phyloP scores from a whole-genome alignment of 176 grass and related monocot genomes.

The Triticum timopheevii region DNA sequence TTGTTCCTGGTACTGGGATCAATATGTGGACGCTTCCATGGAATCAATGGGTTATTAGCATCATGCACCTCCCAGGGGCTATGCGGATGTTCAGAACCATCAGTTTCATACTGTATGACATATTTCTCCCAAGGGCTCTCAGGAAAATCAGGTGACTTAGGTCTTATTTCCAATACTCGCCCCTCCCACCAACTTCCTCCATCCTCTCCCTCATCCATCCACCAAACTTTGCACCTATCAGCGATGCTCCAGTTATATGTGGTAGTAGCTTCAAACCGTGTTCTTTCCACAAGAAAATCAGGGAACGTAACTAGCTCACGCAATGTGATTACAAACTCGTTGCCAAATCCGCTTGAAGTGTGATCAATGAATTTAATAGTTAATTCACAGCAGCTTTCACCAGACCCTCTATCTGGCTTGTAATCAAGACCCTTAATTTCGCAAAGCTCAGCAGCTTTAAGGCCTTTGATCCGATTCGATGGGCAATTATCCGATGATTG shows the following conservation, averaged over 20 bases:
- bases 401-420: conserved; percentile 68
- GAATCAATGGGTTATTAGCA: conserved; percentile 59
- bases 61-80: conserved; percentile 98
- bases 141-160: conserved; percentile 78
- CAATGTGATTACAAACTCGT: conserved; percentile 66
- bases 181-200: conserved; percentile 96
- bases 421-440: conserved; percentile 69
- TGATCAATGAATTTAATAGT: conserved; percentile 56
- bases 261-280: conserved; percentile 69
- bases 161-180: conserved; percentile 52
- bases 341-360: conserved; percentile 52
- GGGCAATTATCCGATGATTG: conserved; percentile 43
- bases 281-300: conserved; percentile 94
- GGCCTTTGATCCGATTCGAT: conserved; percentile 48
- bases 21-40: conserved; percentile 82
- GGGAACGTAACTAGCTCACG: conserved; percentile 71
- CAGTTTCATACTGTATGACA: conserved; percentile 78
- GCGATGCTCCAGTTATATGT: conserved; percentile 64
- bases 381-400: conserved; percentile 91
- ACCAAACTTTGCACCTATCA: conserved; percentile 97
- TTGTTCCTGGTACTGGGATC: conserved; percentile 44
- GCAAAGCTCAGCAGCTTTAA: conserved; percentile 88
- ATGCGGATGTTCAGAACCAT: conserved; percentile 66
- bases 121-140: conserved; percentile 96
- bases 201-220: conserved; percentile 62